Conservation (phyloP, 768 basidiomycete genomes). For the Leucosporidium creatinivorum region DNA sequence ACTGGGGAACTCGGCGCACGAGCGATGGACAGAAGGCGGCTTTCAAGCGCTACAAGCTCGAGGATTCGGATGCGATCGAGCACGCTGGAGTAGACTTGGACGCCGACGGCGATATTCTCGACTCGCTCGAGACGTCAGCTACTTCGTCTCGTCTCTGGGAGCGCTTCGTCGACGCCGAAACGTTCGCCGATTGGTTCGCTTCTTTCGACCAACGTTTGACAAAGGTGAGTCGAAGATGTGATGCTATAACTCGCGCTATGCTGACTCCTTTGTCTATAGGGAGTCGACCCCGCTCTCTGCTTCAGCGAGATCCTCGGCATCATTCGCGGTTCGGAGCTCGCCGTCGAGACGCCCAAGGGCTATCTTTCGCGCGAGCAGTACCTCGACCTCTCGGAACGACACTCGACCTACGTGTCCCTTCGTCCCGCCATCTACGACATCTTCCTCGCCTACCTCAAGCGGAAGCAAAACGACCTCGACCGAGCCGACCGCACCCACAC, state of each 20-base stretch:
- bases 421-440: background rate
- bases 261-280: background rate
- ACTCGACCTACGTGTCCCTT: background rate
- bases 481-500: background rate
- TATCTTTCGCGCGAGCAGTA: background rate
- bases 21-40: background rate
- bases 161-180: background rate
- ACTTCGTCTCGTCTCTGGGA: background rate
- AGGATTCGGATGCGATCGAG: background rate
- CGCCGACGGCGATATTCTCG: background rate
- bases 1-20: background rate
- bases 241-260: background rate
- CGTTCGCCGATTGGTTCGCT: background rate
- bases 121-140: background rate
- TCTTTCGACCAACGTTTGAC: background rate
- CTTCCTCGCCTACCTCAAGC: background rate
- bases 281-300: background rate
- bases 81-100: background rate
- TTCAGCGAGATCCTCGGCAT: background rate
- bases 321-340: background rate
- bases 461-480: background rate
- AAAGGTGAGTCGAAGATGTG: background rate
- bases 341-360: background rate
- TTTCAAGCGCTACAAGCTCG: background rate
- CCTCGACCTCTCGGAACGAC: background rate